phyloP scores from a whole-genome alignment of 2,329 filamentous ascomycete species.

The Aspergillus candidus region DNA sequence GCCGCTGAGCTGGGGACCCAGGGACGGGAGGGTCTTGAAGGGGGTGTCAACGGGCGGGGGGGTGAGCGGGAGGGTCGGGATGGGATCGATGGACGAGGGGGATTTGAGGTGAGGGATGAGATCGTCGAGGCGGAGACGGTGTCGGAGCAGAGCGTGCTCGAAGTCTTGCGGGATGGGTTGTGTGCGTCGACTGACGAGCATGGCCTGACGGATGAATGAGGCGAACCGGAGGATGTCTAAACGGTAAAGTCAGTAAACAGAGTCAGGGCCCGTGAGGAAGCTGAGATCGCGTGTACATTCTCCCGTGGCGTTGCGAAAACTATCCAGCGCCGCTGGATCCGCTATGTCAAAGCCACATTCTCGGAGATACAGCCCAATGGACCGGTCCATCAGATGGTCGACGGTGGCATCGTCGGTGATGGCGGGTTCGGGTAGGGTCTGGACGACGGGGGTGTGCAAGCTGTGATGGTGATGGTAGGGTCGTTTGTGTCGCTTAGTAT shows the following conservation, averaged over 20 bases:
- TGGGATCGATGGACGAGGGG: conserved; percentile 14
- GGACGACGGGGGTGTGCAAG: conserved; percentile 29
- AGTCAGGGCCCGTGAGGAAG: no score
- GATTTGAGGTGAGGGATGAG: conserved; percentile 31
- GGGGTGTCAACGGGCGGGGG: conserved; percentile 35
- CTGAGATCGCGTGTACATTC: conserved; percentile 44
- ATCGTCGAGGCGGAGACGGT: conserved; percentile 26
- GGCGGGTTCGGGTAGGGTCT: conserved; percentile 33
- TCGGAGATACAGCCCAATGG: conserved; percentile 48
- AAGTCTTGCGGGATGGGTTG: conserved; percentile 56
- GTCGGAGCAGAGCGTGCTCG: conserved; percentile 38
- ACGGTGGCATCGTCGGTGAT: conserved; percentile 48
- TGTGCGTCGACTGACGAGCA: conserved; percentile 51
- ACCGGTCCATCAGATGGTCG: conserved; percentile 50
- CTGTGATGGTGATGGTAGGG: conserved; percentile 40
- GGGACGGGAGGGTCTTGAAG: conserved; percentile 36
- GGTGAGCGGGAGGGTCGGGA: conserved; percentile 31
- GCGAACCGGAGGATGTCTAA: conserved; percentile 52
- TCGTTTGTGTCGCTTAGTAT: conserved; percentile 31
- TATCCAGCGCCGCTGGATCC: conserved; percentile 51
- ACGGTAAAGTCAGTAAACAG: conserved; percentile 17
- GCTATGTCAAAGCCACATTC: conserved; percentile 51
- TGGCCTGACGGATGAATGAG: conserved; percentile 50
- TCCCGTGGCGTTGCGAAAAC: conserved; percentile 50
- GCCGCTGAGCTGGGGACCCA: conserved; percentile 48